Evolutionary conservation across 1,284 basidiomycete species (phyloP), one percentile per base, ranked within the genome.

Genomic region (Cystobasidium sp.): DNA sequence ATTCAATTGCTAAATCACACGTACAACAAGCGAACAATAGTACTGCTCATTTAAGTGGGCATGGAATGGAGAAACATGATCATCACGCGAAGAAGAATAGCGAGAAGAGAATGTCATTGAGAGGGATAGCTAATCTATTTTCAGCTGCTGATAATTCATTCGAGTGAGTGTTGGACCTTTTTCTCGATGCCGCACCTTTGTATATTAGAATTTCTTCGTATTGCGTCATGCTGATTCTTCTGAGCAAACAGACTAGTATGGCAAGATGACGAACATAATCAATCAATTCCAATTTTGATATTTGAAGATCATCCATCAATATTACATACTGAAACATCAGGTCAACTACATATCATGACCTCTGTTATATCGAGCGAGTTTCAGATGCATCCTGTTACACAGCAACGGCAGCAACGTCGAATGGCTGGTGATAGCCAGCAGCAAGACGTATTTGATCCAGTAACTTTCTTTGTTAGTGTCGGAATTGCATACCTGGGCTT

Each of bases 291-390:
- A 46, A 66, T 73, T 16, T 24, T 58, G 1, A 16, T 47, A 43
- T 73, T 52, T 39, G 70, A 73, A 66, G 70, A 73, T 46, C 70
- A 73, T 51, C 70, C 70, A 20, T 73, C 70, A n/a, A n/a, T 73
- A 16, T 37, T 73, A 52, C 70, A 52, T 46, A 65, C 62, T 8
- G 63, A 73, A 46, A 65, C 70, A 39, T 22, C 24, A n/a, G 70
- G 70, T 3, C 37, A 24, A 22, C 39, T 73, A 3, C 46, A 46
- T 39, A 3, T 73, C 10, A 16, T 53, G 8, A 12, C 65, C 16
- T 37, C 47, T n/a, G 9, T 46, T 7, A 73, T 73, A 12, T 16
- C 16, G 10, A 24, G 37, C 14, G 44, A 65, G 47, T 59, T 62
- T 66, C 70, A 62, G 43, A 20, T 53, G 43, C 49, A 37, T 4